A percentile compares a stretch with the other conserved stretches of the same genome.
Evolutionary conservation across 768 basidiomycete species (phyloP).

Genomic region (Trametes cingulata): DNA sequence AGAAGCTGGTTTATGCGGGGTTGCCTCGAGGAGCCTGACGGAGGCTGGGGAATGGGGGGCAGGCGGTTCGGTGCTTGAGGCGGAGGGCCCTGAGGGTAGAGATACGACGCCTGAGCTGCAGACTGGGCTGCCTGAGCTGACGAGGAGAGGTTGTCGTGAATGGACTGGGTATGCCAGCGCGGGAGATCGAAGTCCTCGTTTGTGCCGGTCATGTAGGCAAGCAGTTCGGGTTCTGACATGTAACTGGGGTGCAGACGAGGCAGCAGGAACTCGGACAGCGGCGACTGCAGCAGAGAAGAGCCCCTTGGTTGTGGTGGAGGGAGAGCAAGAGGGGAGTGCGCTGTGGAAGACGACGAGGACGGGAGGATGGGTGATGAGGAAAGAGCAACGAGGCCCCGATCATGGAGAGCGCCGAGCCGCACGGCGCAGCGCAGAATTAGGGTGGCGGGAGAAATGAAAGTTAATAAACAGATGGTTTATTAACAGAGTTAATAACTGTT

Average conservation of each 20-base stretch:
- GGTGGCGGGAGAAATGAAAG: too few species aligned
- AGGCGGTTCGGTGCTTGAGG: conserved; percentile 47
- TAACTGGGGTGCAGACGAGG: conserved; percentile 21
- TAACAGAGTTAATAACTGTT: too few species aligned
- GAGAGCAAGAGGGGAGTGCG: conserved; percentile 12
- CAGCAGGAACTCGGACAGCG: background rate
- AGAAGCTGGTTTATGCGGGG: conserved; percentile 67
- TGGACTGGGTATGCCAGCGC: conserved; percentile 52
- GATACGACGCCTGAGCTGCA: conserved; percentile 48
- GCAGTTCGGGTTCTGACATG: conserved; percentile 75
- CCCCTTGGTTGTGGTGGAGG: conserved; percentile 14
- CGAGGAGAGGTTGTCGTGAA: conserved; percentile 51
- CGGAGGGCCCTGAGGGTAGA: conserved; percentile 49
- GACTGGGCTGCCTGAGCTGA: conserved; percentile 60
- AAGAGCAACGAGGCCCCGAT: conserved; percentile 24
- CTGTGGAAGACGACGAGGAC: conserved; percentile 24
- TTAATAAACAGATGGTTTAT: too few species aligned
- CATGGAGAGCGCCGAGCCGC: conserved; percentile 26
- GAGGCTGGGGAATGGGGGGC: conserved; percentile 52
- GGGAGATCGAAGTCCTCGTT: conserved; percentile 82
- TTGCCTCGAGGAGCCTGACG: conserved; percentile 47
- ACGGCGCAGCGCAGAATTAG: conserved; percentile 17
- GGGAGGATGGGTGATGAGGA: conserved; percentile 19
- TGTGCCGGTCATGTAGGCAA: conserved; percentile 68
- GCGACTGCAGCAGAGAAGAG: conserved; percentile 1